Percentiles rank a stretch among this genome's conserved stretches.
Conservation (phyloP, 345 rosid genomes). For the Salix dunnii region DNA sequence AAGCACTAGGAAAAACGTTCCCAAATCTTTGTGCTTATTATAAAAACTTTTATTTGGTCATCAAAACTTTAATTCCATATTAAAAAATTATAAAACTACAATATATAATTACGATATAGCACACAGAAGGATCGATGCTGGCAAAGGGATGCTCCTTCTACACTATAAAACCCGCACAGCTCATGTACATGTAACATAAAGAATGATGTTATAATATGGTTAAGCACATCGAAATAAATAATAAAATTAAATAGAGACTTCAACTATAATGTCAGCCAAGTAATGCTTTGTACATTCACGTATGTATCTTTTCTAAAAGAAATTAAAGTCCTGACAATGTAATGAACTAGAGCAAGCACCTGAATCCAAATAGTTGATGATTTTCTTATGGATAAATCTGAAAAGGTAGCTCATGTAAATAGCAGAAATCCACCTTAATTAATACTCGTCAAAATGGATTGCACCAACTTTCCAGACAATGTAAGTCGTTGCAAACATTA, state of each 20-base stretch:
- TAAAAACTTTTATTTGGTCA: too few species aligned
- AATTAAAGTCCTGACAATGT: background rate
- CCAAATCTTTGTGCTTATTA: background rate
- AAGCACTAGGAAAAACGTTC: background rate
- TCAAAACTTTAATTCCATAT: too few species aligned
- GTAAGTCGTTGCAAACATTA: slow-evolving; percentile 86
- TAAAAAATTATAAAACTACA: too few species aligned
- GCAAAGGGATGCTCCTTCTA: background rate
- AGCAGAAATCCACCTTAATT: slow-evolving; percentile 14
- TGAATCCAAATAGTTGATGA: slow-evolving; percentile 12
- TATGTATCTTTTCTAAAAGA: slow-evolving; percentile 6
- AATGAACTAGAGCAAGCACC: background rate
- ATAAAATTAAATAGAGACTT: background rate
- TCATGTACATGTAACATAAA: background rate
- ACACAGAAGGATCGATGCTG: background rate
- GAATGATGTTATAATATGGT: background rate
- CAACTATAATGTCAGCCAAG: background rate
- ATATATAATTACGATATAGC: background rate
- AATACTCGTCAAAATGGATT: slow-evolving; percentile 75
- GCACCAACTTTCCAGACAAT: slow-evolving; percentile 90
- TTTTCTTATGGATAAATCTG: background rate
- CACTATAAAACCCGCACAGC: background rate
- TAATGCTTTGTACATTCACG: slow-evolving; percentile 8
- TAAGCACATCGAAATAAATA: background rate
- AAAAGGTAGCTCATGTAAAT: slow-evolving; percentile 3